A percentile compares a stretch with the other conserved stretches of the same genome.
phyloP scores from a whole-genome alignment of 768 basidiomycete genomes.

The Lentinus brumalis region DNA sequence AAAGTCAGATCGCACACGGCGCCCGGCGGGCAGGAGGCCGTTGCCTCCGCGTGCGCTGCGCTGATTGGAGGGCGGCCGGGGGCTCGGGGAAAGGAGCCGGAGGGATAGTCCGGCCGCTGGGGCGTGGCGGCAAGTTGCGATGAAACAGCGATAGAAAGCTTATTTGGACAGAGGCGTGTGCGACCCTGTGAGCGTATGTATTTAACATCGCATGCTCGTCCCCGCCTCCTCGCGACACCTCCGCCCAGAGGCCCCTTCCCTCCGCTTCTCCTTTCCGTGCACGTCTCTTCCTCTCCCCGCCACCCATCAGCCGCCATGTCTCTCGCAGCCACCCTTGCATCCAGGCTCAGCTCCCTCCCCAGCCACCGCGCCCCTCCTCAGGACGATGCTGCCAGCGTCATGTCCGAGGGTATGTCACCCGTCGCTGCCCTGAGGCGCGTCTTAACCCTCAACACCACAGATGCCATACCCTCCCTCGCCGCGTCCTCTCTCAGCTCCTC shows the following conservation, averaged over 20 bases:
- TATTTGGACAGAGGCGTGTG: slow-evolving; percentile 8
- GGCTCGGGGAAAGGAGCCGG: slow-evolving; percentile 13
- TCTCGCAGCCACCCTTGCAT: slow-evolving; percentile 10
- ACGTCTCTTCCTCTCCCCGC: slow-evolving; percentile 4
- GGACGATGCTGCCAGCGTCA: slow-evolving; percentile 16
- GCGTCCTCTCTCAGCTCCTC: slow-evolving; percentile 27
- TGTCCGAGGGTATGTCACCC: slow-evolving; percentile 17
- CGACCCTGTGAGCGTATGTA: slow-evolving; percentile 1
- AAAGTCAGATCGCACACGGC: background rate
- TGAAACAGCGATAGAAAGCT: slow-evolving; percentile 23
- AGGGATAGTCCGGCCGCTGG: slow-evolving; percentile 14
- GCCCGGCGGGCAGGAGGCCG: too few relatives aligned
- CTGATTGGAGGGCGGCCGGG: background rate
- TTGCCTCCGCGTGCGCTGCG: background rate
- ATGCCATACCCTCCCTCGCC: slow-evolving; percentile 26
- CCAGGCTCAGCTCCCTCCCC: slow-evolving; percentile 9
- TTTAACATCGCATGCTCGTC: slow-evolving; percentile 18
- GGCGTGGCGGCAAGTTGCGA: slow-evolving; percentile 20
- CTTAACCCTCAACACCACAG: slow-evolving; percentile 7
- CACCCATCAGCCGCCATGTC: slow-evolving; percentile 10
- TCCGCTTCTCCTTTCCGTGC: background rate
- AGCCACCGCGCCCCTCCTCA: slow-evolving; percentile 12
- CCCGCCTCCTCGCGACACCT: slow-evolving; percentile 23
- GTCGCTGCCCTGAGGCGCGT: slow-evolving; percentile 2
- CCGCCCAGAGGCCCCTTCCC: slow-evolving; percentile 17